Conservation (phyloP, 805 yeast genomes). For the Myxozyma sirexii region DNA sequence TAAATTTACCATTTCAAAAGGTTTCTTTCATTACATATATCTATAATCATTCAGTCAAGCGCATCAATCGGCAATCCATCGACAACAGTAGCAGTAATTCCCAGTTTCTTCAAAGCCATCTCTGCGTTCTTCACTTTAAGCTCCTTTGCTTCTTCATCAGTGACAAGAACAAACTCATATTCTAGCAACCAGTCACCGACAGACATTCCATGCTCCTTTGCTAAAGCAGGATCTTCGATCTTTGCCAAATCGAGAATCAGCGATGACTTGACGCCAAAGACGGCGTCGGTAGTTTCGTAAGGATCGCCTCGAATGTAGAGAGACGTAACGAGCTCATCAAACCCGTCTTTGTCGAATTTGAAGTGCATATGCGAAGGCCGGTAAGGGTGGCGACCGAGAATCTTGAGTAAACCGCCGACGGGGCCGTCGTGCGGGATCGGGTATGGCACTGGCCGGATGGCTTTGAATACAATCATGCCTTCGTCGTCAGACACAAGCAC, state of each 20-base stretch:
- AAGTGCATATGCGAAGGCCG: conserved; percentile 46
- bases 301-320: conserved; percentile 43
- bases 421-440: conserved; percentile 50
- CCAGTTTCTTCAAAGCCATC: conserved; percentile 19
- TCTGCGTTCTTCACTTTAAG: conserved; percentile 16
- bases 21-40: too few relatives aligned
- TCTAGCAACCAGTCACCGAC: conserved; percentile 25
- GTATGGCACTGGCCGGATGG: conserved; percentile 45
- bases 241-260: conserved; percentile 24
- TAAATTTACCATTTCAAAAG: too few relatives aligned
- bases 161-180: conserved; percentile 29
- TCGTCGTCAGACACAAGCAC: conserved; percentile 39
- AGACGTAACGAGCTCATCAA: conserved; percentile 43
- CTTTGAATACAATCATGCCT: conserved; percentile 41
- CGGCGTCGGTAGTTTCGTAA: conserved; percentile 43
- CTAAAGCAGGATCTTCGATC: conserved; percentile 18
- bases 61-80: conserved; percentile 33
- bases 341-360: conserved; percentile 39
- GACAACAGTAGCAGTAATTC: conserved; percentile 18
- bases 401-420: conserved; percentile 43
- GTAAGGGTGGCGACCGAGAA: conserved; percentile 46
- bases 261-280: conserved; percentile 45
- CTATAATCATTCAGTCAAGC: not conserved
- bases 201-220: conserved; percentile 18
- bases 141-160: conserved; percentile 23